Evolutionary conservation across 2,329 filamentous ascomycete species (phyloP).

Genomic region (Fusarium nurragi): DNA sequence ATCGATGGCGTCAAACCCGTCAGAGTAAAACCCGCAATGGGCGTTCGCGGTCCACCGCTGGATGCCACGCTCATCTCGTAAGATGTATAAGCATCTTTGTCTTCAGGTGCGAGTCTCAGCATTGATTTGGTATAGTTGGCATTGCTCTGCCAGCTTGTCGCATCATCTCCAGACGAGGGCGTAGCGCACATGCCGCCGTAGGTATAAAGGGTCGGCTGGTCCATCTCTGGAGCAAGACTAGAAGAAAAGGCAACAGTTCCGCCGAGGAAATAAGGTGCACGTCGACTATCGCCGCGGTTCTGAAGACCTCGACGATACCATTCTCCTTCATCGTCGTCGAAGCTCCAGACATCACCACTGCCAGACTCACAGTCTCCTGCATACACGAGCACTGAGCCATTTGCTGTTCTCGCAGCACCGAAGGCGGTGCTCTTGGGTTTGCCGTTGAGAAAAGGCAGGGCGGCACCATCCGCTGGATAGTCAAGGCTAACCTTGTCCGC

Average conservation of each 20-base stretch:
- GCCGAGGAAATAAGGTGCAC: slow-evolving; percentile 62
- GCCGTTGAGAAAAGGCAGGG: slow-evolving; percentile 69
- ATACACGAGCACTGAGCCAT: slow-evolving; percentile 77
- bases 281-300: slow-evolving; percentile 35
- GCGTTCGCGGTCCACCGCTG: slow-evolving; percentile 70
- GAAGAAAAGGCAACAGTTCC: slow-evolving; percentile 73
- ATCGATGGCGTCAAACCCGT: slow-evolving; percentile 77
- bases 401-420: slow-evolving; percentile 71
- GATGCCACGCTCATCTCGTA: slow-evolving; percentile 54
- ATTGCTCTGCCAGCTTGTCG: slow-evolving; percentile 68
- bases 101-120: slow-evolving; percentile 68
- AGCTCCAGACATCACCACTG: slow-evolving; percentile 73
- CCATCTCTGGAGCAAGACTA: slow-evolving; percentile 62
- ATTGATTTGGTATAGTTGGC: slow-evolving; percentile 85
- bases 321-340: slow-evolving; percentile 44
- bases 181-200: slow-evolving; percentile 92
- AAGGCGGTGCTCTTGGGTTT: slow-evolving; percentile 65
- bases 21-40: slow-evolving; percentile 88
- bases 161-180: slow-evolving; percentile 45
- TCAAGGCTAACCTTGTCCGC: slow-evolving; percentile 55
- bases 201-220: slow-evolving; percentile 70
- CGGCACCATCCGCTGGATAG: slow-evolving; percentile 60
- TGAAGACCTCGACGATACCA: slow-evolving; percentile 41
- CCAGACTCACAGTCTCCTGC: slow-evolving; percentile 74
- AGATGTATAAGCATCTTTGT: slow-evolving; percentile 40